These are phyloP conservation scores for Xanthoconium separans DNA, from an alignment of 1,284 basidiomycete species.

Conservation along the genomic window DNA sequence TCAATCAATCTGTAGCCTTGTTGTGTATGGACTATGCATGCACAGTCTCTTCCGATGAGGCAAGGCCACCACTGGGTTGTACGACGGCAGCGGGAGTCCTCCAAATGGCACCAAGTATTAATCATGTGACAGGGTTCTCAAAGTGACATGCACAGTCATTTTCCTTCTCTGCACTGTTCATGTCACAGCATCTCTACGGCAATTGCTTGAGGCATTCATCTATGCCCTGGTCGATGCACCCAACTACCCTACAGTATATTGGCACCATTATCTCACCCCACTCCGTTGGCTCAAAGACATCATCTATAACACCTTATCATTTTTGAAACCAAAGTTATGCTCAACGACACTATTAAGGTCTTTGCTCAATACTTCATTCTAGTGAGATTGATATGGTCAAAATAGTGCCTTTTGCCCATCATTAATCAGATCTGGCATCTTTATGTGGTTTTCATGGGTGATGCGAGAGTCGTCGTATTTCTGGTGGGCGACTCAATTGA, in stretches of 20 bases:
- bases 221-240: not conserved
- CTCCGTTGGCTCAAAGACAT: not conserved
- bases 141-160: not conserved
- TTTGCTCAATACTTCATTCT: not conserved
- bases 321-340: not conserved
- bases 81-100: not conserved
- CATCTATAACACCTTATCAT: not conserved
- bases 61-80: not conserved
- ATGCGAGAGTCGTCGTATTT: no score
- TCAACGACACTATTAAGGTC: not conserved
- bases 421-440: not conserved
- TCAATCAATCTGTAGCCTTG: not conserved
- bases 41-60: not conserved
- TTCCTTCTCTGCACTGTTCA: slow-evolving; percentile 2
- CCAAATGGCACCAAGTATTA: no score
- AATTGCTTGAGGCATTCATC: slow-evolving; percentile 3
- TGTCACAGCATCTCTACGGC: not conserved
- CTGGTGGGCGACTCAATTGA: not conserved
- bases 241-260: not conserved
- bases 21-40: not conserved
- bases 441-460: not conserved
- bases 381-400: not conserved
- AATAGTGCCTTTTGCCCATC: no score
- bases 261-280: not conserved
- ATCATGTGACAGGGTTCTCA: not conserved